These are phyloP conservation scores for Zygoascus sp. DNA, from an alignment of 1,139 yeast genomes.

Conservation along the genomic window DNA sequence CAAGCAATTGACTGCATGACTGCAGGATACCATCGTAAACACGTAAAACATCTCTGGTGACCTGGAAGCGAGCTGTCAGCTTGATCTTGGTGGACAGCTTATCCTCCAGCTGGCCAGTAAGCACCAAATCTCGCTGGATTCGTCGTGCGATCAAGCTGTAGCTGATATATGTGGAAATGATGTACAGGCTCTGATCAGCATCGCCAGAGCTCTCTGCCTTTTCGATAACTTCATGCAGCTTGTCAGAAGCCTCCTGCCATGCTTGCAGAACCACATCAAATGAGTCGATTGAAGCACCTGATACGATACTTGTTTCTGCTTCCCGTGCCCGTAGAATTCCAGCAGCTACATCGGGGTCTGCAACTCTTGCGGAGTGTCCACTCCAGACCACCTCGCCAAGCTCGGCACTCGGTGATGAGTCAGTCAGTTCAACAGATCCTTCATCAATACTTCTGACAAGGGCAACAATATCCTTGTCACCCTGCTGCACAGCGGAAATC, in stretches of 20 bases:
- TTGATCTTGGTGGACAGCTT: conserved; percentile 23
- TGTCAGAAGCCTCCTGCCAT: conserved; percentile 54
- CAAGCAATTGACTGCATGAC: conserved; percentile 55
- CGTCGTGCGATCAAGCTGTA: conserved; percentile 63
- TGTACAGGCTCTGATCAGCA: conserved; percentile 67
- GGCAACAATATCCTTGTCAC: conserved; percentile 14
- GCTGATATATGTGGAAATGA: conserved; percentile 67
- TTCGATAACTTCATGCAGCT: conserved; percentile 50
- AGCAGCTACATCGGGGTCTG: conserved; percentile 69
- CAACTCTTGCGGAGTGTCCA: conserved; percentile 60
- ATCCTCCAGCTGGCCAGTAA: conserved; percentile 39
- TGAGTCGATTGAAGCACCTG: conserved; percentile 31
- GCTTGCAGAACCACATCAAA: conserved; percentile 47
- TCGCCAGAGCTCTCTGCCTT: conserved; percentile 37
- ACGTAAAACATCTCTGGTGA: conserved; percentile 46
- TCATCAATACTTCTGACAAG: conserved; percentile 19
- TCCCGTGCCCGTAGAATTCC: conserved; percentile 39
- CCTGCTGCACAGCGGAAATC: conserved; percentile 19
- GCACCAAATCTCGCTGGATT: conserved; percentile 63
- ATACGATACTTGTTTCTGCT: conserved; percentile 19
- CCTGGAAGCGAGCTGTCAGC: conserved; percentile 32
- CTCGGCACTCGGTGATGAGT: conserved; percentile 22
- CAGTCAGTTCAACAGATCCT: conserved; percentile 16
- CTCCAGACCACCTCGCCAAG: conserved; percentile 61
- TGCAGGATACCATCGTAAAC: conserved; percentile 48